Evolutionary conservation across 176 grass and related monocot species (phyloP), one percentile per base, ranked within the genome.

Genomic region (Oryza longistaminata): DNA sequence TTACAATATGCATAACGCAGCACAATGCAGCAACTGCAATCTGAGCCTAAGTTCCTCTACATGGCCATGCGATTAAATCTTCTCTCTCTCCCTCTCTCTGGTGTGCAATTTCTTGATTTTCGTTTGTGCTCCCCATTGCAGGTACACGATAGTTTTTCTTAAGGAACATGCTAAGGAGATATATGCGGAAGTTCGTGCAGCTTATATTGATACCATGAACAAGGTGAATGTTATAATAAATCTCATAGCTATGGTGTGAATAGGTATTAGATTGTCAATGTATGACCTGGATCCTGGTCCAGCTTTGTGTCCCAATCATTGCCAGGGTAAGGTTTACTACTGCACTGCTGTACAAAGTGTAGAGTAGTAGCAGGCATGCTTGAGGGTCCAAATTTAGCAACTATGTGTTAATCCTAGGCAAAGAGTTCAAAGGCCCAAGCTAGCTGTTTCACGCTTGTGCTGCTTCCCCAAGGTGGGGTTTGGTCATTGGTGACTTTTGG

Each of bases 91-190:
- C 6, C 35, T 37, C 77, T 53, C 77, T 53, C 9, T 39, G 3
- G 42, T 74, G 37, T 80, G 50, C 60, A 13, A 62, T 49, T 69
- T 80, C 29, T 80, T 17, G 48, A 9, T 68, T 69, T 80, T 72
- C 67, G 17, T 69, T 79, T 66, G 39, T 39, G 2, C 62, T 43
- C 64, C 66, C 64, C 66, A 86, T 22, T 83, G n/a, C 78, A 98
- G 96, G 70, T 98, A 92, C 83, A 87, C 88, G 71, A 91, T 98
- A 64, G 85, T 69, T 81, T 96, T 95, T 39, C 93, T 98, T 5
- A 98, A 96, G 90, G 93, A 96, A 84, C 96, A 98, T 92, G 91
- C 93, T 90, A 96, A 96, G 83, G 96, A 96, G 86, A 98, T 98
- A 82, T 98, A 96, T 88, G 80, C 70, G n/a, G 96, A 98, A 89